Evolutionary conservation across 257 asterid species (phyloP).

Genomic region (Salvia hispanica): DNA sequence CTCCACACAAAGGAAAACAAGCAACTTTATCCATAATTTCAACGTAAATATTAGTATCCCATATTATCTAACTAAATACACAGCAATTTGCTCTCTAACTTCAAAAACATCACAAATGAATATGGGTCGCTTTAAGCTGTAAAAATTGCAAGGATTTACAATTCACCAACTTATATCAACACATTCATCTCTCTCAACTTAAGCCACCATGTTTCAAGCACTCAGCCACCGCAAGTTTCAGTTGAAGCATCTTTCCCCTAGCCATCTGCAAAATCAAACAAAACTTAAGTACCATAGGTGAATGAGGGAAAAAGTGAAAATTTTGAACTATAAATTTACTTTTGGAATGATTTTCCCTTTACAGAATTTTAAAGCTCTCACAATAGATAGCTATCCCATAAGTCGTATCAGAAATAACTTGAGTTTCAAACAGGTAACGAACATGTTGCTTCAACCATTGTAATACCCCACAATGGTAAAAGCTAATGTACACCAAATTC

Average conservation of each 20-base stretch:
- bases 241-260: slow-evolving; percentile 68
- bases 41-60: no score
- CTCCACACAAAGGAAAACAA: background rate
- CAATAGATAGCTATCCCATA: no score
- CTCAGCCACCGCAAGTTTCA: slow-evolving; percentile 66
- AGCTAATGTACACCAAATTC: slow-evolving; percentile 13
- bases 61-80: no score
- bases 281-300: no score
- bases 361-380: no score
- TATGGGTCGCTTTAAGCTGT: background rate
- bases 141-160: slow-evolving; percentile 20
- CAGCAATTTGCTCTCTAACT: no score
- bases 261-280: slow-evolving; percentile 58
- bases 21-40: no score
- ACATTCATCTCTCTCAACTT: slow-evolving; percentile 34
- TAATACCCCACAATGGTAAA: slow-evolving; percentile 21
- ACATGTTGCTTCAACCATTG: slow-evolving; percentile 23
- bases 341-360: no score
- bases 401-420: no score
- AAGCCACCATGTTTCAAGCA: slow-evolving; percentile 49
- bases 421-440: background rate
- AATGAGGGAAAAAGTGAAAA: no score
- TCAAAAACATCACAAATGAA: background rate
- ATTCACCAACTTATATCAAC: slow-evolving; percentile 11
- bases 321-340: no score